phyloP scores from a whole-genome alignment of 1,284 basidiomycete species.

The Cryptococcus amylolentus region DNA sequence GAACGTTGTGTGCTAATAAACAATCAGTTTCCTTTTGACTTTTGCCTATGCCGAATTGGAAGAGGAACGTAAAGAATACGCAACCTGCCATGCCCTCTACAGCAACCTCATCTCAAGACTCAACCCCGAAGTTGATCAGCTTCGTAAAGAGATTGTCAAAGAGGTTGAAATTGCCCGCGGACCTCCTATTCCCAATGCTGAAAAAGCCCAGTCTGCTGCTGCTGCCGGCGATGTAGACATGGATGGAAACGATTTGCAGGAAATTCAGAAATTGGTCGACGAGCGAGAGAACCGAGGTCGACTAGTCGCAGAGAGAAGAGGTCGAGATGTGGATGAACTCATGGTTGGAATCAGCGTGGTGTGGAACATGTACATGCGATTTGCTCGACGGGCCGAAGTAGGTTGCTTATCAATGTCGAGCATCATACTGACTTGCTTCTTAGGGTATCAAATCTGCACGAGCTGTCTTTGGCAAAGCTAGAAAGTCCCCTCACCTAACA shows the following conservation, averaged over 20 bases:
- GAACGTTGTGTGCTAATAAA: not conserved
- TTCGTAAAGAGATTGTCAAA: slow-evolving; percentile 58
- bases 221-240: slow-evolving; percentile 33
- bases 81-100: slow-evolving; percentile 66
- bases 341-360: slow-evolving; percentile 54
- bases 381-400: slow-evolving; percentile 73
- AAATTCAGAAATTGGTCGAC: slow-evolving; percentile 57
- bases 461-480: slow-evolving; percentile 74
- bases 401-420: slow-evolving; percentile 15
- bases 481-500: slow-evolving; percentile 76
- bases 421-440: not conserved
- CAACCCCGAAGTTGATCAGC: slow-evolving; percentile 66
- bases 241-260: slow-evolving; percentile 34
- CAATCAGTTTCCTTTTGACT: slow-evolving; percentile 72
- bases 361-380: slow-evolving; percentile 88
- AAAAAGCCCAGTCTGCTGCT: slow-evolving; percentile 4
- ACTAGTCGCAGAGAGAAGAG: slow-evolving; percentile 48
- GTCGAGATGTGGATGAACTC: slow-evolving; percentile 53
- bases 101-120: slow-evolving; percentile 69
- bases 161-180: slow-evolving; percentile 51
- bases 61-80: slow-evolving; percentile 63
- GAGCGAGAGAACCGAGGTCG: slow-evolving; percentile 61
- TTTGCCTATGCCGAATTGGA: slow-evolving; percentile 84
- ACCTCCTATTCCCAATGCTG: slow-evolving; percentile 39
- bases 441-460: slow-evolving; percentile 72